Percentiles rank a stretch among this genome's conserved stretches.
phyloP scores from a whole-genome alignment of 768 basidiomycete genomes.

The Scleroderma bovista region DNA sequence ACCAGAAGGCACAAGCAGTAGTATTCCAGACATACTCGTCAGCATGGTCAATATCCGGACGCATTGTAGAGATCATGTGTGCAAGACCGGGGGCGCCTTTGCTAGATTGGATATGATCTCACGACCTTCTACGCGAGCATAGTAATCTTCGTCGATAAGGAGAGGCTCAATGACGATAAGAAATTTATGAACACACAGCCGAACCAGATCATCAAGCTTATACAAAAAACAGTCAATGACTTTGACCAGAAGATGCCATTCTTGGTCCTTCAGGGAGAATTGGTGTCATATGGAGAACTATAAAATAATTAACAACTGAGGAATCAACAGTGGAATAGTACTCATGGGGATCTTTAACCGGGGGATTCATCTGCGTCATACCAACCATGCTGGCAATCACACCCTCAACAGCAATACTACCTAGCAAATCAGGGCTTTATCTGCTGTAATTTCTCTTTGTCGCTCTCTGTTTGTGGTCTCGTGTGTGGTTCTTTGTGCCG shows the following conservation, averaged over 20 bases:
- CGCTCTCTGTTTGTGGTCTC: too few species aligned
- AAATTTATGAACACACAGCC: slow-evolving; percentile 99
- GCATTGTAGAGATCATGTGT: slow-evolving; percentile 99
- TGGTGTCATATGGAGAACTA: slow-evolving; percentile 99
- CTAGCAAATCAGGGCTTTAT: slow-evolving; percentile 95
- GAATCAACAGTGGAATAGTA: slow-evolving; percentile 16
- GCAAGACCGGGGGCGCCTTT: slow-evolving; percentile 97
- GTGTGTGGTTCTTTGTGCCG: too few species aligned
- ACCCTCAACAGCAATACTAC: slow-evolving; percentile 97
- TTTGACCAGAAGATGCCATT: slow-evolving; percentile 95
- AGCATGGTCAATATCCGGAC: slow-evolving; percentile 98
- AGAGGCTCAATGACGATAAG: slow-evolving; percentile 99
- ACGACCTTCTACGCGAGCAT: slow-evolving; percentile 94
- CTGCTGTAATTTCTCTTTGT: too few species aligned
- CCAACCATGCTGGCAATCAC: slow-evolving; percentile 99
- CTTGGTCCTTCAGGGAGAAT: slow-evolving; percentile 98
- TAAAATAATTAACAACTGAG: neutral
- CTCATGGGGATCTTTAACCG: slow-evolving; percentile 97
- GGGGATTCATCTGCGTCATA: slow-evolving; percentile 99
- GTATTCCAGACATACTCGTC: slow-evolving; percentile 99
- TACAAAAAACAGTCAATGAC: slow-evolving; percentile 98
- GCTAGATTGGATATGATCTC: slow-evolving; percentile 99
- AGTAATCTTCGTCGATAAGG: slow-evolving; percentile 97
- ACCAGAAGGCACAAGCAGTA: slow-evolving; percentile 97
- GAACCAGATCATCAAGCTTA: slow-evolving; percentile 97